phyloP scores from a whole-genome alignment of 176 grass and related monocot genomes.

The maize (Zea mays) region DNA sequence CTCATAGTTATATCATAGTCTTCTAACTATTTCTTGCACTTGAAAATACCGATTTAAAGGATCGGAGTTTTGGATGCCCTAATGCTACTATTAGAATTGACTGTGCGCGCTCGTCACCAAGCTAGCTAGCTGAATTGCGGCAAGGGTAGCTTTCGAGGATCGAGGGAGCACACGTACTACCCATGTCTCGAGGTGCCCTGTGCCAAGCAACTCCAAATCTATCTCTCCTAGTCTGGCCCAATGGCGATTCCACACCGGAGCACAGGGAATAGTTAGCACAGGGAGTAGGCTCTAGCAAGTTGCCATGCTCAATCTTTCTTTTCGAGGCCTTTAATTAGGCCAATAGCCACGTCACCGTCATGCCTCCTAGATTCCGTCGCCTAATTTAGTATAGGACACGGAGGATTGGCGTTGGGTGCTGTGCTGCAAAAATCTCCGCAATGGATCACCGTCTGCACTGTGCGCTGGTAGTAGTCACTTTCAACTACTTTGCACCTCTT shows the following conservation, averaged over 20 bases:
- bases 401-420: not conserved
- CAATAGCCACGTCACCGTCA: constrained; percentile 11
- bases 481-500: not conserved
- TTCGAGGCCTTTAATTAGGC: not conserved
- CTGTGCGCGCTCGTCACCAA: too few species aligned
- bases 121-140: too few species aligned
- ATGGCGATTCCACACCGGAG: constrained; percentile 32
- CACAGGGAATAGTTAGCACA: not conserved
- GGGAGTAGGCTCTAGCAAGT: not conserved
- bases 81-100: too few species aligned
- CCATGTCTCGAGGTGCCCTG: not conserved
- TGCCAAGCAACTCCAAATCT: not conserved
- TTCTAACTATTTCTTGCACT: too few species aligned
- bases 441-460: not conserved
- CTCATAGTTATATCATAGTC: too few species aligned
- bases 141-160: not conserved
- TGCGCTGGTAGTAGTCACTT: not conserved
- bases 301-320: not conserved
- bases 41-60: too few species aligned
- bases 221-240: constrained; percentile 11
- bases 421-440: constrained; percentile 14
- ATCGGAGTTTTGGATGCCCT: too few species aligned
- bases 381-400: constrained; percentile 17
- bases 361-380: constrained; percentile 34
- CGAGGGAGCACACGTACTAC: not conserved